Conservation (phyloP, 345 rosid species). For the Passiflora organensis region DNA sequence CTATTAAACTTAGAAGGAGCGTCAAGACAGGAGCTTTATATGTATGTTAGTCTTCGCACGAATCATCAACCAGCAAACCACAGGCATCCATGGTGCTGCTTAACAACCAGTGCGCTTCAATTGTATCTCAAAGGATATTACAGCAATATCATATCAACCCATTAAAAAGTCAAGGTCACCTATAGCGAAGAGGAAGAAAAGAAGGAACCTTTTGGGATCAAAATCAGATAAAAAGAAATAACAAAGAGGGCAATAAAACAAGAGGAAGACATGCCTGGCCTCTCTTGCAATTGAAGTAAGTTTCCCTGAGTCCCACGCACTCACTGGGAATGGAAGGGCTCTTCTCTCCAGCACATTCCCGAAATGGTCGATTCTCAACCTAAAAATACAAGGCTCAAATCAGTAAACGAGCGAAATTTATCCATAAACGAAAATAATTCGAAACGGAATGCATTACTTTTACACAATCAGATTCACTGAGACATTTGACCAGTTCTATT, state of each 20-base stretch:
- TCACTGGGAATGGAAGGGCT: conserved; percentile 74
- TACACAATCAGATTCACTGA: conserved; percentile 79
- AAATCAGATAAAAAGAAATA: background rate
- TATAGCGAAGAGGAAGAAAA: too few relatives aligned
- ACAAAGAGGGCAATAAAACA: background rate
- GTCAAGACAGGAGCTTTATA: too few relatives aligned
- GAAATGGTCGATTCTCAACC: conserved; percentile 68
- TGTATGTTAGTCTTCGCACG: too few relatives aligned
- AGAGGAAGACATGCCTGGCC: conserved; percentile 51
- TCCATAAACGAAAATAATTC: background rate
- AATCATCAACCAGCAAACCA: too few relatives aligned
- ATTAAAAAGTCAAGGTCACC: background rate
- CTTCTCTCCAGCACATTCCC: conserved; percentile 89
- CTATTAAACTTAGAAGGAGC: too few relatives aligned
- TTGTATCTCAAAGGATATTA: background rate
- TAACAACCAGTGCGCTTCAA: background rate
- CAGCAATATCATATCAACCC: background rate
- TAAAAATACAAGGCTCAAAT: conserved; percentile 10
- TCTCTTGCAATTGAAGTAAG: conserved; percentile 97
- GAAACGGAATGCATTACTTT: conserved; percentile 33
- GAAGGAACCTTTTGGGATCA: background rate
- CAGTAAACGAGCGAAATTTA: background rate
- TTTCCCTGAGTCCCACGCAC: conserved; percentile 90
- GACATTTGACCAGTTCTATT: conserved; percentile 86
- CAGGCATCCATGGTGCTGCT: too few relatives aligned